Conservation (phyloP, 768 basidiomycete species). For the Mycena rebaudengoi region DNA sequence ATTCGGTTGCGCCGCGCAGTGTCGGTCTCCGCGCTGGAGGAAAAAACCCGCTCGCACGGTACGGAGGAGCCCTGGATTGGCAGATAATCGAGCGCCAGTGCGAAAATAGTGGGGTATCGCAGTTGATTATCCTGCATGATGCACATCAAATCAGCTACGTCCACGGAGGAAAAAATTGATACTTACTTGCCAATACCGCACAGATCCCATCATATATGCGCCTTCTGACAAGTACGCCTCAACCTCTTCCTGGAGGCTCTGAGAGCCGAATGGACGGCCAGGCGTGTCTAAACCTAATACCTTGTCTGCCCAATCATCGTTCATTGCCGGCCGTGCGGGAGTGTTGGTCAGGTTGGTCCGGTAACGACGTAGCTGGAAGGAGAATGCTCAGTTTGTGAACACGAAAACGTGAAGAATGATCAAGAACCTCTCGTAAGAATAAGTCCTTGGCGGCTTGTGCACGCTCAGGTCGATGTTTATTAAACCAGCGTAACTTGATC, state of each 20-base stretch:
- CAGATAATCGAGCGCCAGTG: neutral
- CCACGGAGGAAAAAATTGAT: neutral
- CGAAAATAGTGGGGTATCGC: slow-evolving; percentile 9
- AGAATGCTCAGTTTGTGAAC: neutral
- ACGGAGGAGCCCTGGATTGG: slow-evolving; percentile 37
- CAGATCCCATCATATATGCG: neutral
- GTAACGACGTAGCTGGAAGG: neutral
- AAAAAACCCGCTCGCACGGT: slow-evolving; percentile 41
- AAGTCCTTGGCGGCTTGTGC: neutral
- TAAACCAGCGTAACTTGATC: slow-evolving; percentile 7
- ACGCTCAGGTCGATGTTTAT: neutral
- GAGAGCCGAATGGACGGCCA: neutral
- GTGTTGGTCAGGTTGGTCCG: neutral
- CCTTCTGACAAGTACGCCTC: neutral
- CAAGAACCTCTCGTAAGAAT: neutral
- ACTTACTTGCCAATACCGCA: slow-evolving; percentile 10
- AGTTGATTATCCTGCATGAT: slow-evolving; percentile 3
- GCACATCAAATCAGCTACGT: neutral
- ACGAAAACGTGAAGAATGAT: no score
- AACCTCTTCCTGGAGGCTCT: slow-evolving; percentile 2
- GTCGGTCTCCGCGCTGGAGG: slow-evolving; percentile 40
- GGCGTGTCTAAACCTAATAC: slow-evolving; percentile 11
- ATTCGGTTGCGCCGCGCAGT: slow-evolving; percentile 18
- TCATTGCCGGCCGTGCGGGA: neutral
- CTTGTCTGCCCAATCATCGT: slow-evolving; percentile 4